Conservation (phyloP, 2,329 filamentous ascomycete species). For the Aspergillus sclerotialis region DNA sequence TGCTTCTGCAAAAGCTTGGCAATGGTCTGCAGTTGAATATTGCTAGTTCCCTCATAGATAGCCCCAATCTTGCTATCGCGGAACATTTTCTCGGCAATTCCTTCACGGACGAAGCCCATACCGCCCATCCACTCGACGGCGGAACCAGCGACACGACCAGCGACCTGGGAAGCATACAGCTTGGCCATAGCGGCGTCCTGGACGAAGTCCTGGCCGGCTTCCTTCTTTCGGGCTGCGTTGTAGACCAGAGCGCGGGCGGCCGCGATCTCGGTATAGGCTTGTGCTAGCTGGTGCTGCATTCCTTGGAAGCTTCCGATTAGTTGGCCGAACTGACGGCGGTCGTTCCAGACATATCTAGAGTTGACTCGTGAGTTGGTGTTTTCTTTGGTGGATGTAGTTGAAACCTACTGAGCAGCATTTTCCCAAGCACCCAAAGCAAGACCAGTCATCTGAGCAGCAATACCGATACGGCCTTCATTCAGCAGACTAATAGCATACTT, state of each 20-base stretch:
- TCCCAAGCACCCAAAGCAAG: slow-evolving; percentile 91
- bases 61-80: slow-evolving; percentile 97
- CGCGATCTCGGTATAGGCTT: slow-evolving; percentile 87
- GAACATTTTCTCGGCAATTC: slow-evolving; percentile 96
- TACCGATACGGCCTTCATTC: slow-evolving; percentile 96
- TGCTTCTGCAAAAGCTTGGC: slow-evolving; percentile 63
- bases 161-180: slow-evolving; percentile 88
- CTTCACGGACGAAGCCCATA: slow-evolving; percentile 97
- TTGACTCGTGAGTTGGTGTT: background rate
- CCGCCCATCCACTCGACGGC: slow-evolving; percentile 99
- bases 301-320: slow-evolving; percentile 95
- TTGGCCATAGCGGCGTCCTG: slow-evolving; percentile 97
- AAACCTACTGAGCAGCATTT: slow-evolving; percentile 68
- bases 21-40: slow-evolving; percentile 65
- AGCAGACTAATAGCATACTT: slow-evolving; percentile 93
- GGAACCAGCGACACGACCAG: slow-evolving; percentile 72
- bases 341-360: slow-evolving; percentile 85
- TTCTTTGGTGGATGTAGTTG: slow-evolving; percentile 1
- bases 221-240: slow-evolving; percentile 96
- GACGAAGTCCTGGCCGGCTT: slow-evolving; percentile 92
- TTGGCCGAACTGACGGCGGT: slow-evolving; percentile 92
- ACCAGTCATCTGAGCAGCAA: slow-evolving; percentile 97
- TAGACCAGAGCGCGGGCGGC: slow-evolving; percentile 89
- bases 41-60: slow-evolving; percentile 80
- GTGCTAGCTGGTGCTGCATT: slow-evolving; percentile 98